phyloP scores from a whole-genome alignment of 192 early-diverging fungal genomes.

The Entophlyctis luteolus region DNA sequence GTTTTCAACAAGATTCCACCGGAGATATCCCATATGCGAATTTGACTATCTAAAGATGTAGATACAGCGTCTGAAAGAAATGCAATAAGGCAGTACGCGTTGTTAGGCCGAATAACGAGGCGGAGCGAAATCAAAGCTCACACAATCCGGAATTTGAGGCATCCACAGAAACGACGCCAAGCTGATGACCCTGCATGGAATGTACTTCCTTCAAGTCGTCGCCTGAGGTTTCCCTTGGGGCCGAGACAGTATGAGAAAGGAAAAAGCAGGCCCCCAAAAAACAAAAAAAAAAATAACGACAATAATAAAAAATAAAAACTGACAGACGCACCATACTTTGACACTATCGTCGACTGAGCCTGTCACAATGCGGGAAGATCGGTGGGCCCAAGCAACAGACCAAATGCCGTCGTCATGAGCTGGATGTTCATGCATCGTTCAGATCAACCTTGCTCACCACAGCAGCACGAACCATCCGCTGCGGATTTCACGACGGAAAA shows the following conservation, averaged over 20 bases:
- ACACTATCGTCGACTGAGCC: conserved; percentile 75
- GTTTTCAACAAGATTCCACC: conserved; percentile 47
- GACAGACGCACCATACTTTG: conserved; percentile 67
- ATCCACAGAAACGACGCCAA: conserved; percentile 75
- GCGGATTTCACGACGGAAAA: too few relatives aligned
- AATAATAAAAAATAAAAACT: too few relatives aligned
- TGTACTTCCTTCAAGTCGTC: conserved; percentile 49
- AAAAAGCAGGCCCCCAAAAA: too few relatives aligned
- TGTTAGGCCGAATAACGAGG: not conserved
- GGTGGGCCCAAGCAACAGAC: conserved; percentile 71
- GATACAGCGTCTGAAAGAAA: conserved; percentile 57
- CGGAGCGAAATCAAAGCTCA: conserved; percentile 20
- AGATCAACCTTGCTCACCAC: too few relatives aligned
- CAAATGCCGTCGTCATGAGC: conserved; percentile 83
- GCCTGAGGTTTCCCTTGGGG: too few relatives aligned
- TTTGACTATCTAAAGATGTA: conserved; percentile 72
- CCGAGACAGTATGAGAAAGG: too few relatives aligned
- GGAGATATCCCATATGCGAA: conserved; percentile 73
- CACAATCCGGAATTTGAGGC: conserved; percentile 51
- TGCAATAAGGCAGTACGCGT: not conserved
- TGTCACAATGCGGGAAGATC: conserved; percentile 64
- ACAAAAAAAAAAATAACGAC: too few relatives aligned
- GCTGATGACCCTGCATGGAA: conserved; percentile 69
- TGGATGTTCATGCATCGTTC: too few relatives aligned
- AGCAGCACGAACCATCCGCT: too few relatives aligned